These are phyloP conservation scores for Pythium graminicola DNA, from an alignment of 352 stramenopile species.

Conservation along the genomic window DNA sequence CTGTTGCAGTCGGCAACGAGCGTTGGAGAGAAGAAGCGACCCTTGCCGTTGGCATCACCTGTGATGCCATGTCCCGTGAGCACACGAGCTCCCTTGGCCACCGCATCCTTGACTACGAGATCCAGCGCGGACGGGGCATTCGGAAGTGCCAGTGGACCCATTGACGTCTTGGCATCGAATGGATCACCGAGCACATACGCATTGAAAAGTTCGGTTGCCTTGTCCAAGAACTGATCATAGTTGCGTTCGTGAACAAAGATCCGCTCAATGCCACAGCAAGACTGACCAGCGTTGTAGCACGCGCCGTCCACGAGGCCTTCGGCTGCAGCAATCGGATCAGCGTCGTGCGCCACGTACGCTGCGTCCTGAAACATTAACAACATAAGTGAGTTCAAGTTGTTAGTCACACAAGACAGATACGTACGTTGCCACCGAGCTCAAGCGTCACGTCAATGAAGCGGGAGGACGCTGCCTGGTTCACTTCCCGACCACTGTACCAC, in stretches of 20 bases:
- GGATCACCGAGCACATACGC: constrained; percentile 62
- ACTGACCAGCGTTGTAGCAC: constrained; percentile 83
- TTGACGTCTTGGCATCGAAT: constrained; percentile 44
- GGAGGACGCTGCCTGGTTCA: constrained; percentile 45
- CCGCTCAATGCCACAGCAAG: constrained; percentile 75
- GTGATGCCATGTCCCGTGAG: constrained; percentile 41
- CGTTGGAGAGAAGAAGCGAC: constrained; percentile 75
- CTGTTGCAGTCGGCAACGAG: constrained; percentile 58
- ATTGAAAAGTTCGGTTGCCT: constrained; percentile 57
- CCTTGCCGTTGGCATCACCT: constrained; percentile 40
- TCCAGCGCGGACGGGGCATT: constrained; percentile 41
- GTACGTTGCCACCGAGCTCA: constrained; percentile 77
- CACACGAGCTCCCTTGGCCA: constrained; percentile 58
- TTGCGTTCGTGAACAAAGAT: constrained; percentile 81
- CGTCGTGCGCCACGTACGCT: constrained; percentile 65
- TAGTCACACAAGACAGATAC: not conserved
- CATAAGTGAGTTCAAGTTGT: too few species aligned
- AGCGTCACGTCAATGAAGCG: constrained; percentile 77
- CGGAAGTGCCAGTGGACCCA: constrained; percentile 68
- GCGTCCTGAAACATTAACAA: constrained; percentile 36
- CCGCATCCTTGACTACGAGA: constrained; percentile 57
- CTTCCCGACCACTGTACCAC: constrained; percentile 45
- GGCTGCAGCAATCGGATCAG: constrained; percentile 54
- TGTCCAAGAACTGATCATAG: constrained; percentile 74
- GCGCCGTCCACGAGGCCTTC: constrained; percentile 71